Evolutionary conservation across 257 asterid genomes (phyloP), one percentile per base, ranked within the genome.

Genomic region (Anisodus acutangulus): DNA sequence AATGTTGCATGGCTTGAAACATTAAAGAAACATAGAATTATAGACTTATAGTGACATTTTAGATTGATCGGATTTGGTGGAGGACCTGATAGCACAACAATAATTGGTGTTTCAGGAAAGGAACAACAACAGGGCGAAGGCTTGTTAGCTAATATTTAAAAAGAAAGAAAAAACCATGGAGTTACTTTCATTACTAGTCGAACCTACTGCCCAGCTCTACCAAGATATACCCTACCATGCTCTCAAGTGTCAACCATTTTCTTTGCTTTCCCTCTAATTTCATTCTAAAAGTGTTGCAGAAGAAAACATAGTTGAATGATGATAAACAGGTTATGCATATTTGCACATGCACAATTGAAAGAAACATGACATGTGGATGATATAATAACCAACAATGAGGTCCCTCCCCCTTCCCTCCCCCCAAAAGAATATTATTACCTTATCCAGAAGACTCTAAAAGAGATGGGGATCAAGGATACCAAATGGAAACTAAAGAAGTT

Each of bases 311-410:
- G 26, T 68, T 68, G 51, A 37, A 15, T 68, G 45, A 67, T 67
- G 74, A 35, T 35, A 67, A 68, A 68, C 13, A 68, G 13, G 53
- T 68, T 68, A 68, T 68, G 76, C 26, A 68, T 68, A 68, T 37
- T 53, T 68, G 53, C 53, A 4, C 43, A 19, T 68, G 26, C 76
- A 68, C 51, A 68, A 68, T 15, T 68, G 55, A 37, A 13, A 68
- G 26, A 35, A 68, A 68, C 19, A 12, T 67, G 74, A 68, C 76
- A 68, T 7, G 49, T 67, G 3, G 19, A 68, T 31, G 45, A 31
- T 31, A 66, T 12, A 45, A 66, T 66, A 66, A 66, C 51, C 53
- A 66, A 66, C 9, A 66, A 66, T 68, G 51, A 37, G 13, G 49
- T 67, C 6, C 37, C n/a, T n/a, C 74, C 49, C 41, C 22, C 19